These are phyloP conservation scores for Paramarasmius palmivorus DNA, from an alignment of 1,284 basidiomycete genomes.

Conservation along the genomic window DNA sequence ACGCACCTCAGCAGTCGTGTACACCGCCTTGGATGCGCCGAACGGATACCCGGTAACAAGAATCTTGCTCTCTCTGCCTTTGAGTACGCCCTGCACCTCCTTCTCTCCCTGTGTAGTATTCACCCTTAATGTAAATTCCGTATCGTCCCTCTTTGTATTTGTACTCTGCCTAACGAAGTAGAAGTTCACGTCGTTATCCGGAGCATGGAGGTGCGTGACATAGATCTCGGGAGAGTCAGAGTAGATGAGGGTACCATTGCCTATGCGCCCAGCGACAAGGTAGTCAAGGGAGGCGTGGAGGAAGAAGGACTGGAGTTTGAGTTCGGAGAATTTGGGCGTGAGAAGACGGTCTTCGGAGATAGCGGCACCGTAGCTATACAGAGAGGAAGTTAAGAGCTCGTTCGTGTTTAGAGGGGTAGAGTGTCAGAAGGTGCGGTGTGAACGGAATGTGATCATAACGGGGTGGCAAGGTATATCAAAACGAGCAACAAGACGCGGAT, in stretches of 20 bases:
- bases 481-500: no score
- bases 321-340: conserved; percentile 42
- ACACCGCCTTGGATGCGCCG: conserved; percentile 33
- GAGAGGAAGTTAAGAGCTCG: no score
- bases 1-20: conserved; percentile 43
- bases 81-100: conserved; percentile 38
- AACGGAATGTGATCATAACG: background rate
- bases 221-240: conserved; percentile 36
- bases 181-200: conserved; percentile 35
- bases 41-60: conserved; percentile 45
- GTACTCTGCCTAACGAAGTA: conserved; percentile 47
- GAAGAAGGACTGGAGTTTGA: conserved; percentile 47
- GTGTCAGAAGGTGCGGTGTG: background rate
- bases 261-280: conserved; percentile 34
- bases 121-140: conserved; percentile 34
- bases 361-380: conserved; percentile 30
- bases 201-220: conserved; percentile 36
- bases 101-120: conserved; percentile 35
- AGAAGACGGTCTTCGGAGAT: conserved; percentile 45
- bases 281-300: conserved; percentile 44
- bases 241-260: conserved; percentile 32
- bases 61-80: conserved; percentile 39
- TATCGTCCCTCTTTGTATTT: conserved; percentile 30
- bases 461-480: no score
- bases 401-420: no score